Evolutionary conservation across 352 stramenopile species (phyloP).

Genomic region (Pythium phragmitis): DNA sequence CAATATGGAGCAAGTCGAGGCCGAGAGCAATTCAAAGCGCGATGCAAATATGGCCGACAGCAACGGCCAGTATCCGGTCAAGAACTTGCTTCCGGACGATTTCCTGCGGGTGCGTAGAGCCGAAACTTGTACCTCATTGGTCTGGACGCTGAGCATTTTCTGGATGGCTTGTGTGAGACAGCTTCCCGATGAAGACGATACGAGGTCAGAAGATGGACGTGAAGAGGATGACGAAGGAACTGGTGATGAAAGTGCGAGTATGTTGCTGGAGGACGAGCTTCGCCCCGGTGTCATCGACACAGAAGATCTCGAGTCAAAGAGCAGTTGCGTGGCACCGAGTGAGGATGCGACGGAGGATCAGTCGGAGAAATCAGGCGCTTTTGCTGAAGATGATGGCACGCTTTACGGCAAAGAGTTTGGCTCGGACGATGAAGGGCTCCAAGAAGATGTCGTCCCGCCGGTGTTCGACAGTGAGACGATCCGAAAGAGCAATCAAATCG

Average conservation of each 20-base stretch:
- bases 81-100: conserved; percentile 75
- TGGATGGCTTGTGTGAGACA: conserved; percentile 23
- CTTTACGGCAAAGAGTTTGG: conserved; percentile 82
- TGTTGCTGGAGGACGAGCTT: conserved; percentile 19
- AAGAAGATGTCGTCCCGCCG: conserved; percentile 51
- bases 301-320: conserved; percentile 55
- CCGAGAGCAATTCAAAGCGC: conserved; percentile 27
- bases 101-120: conserved; percentile 58
- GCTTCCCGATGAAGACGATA: conserved; percentile 50
- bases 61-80: conserved; percentile 40
- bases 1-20: conserved; percentile 69
- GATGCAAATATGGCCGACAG: conserved; percentile 2
- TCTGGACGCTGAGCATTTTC: neutral
- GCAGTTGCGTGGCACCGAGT: conserved; percentile 4
- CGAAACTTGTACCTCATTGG: neutral
- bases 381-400: conserved; percentile 80
- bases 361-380: conserved; percentile 61
- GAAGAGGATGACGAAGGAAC: conserved; percentile 35
- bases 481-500: conserved; percentile 68
- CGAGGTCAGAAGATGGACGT: conserved; percentile 16
- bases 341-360: conserved; percentile 35
- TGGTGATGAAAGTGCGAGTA: conserved; percentile 36
- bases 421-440: conserved; percentile 43
- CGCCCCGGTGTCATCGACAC: conserved; percentile 38
- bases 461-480: conserved; percentile 57